phyloP scores from a whole-genome alignment of 2,329 filamentous ascomycete genomes.

The Exutisphaerella laricina region DNA sequence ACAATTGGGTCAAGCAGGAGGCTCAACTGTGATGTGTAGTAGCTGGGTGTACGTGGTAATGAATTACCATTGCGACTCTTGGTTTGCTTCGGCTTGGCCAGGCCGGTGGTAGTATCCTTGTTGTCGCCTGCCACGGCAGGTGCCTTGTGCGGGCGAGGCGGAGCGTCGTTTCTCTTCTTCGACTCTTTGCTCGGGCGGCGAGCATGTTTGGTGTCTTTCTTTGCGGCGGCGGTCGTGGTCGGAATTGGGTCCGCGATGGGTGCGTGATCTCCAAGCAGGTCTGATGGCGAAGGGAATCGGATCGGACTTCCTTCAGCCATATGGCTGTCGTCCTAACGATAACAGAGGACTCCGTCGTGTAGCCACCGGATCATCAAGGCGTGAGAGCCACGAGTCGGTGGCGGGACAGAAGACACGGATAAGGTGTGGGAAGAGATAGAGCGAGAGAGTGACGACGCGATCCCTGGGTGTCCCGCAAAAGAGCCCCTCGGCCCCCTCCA shows the following conservation, averaged over 20 bases:
- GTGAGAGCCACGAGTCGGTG: too few species aligned
- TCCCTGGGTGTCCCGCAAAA: too few species aligned
- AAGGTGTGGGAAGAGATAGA: not conserved
- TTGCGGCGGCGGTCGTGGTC: constrained; percentile 13
- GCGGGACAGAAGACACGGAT: not conserved
- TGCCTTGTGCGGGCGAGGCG: constrained; percentile 20
- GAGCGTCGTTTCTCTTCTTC: constrained; percentile 21
- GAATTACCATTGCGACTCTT: constrained; percentile 68
- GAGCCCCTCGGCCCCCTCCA: too few species aligned
- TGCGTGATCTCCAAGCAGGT: constrained; percentile 40
- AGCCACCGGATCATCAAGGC: too few species aligned
- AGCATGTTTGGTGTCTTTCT: constrained; percentile 30
- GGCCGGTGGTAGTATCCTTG: constrained; percentile 15
- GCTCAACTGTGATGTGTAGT: constrained; percentile 2
- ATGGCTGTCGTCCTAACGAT: not conserved
- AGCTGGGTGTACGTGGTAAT: constrained; percentile 8
- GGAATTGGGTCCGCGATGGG: constrained; percentile 14
- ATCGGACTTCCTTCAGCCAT: constrained; percentile 49
- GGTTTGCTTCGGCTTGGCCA: constrained; percentile 61
- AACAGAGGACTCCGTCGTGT: too few species aligned
- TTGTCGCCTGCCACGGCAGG: constrained; percentile 13
- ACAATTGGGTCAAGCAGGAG: constrained; percentile 2
- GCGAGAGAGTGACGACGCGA: not conserved
- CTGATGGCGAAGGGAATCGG: constrained; percentile 55
- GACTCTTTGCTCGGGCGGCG: constrained; percentile 23